These are phyloP conservation scores for Aspergillus pseudotamarii DNA, from an alignment of 2,329 filamentous ascomycete species.

Conservation along the genomic window DNA sequence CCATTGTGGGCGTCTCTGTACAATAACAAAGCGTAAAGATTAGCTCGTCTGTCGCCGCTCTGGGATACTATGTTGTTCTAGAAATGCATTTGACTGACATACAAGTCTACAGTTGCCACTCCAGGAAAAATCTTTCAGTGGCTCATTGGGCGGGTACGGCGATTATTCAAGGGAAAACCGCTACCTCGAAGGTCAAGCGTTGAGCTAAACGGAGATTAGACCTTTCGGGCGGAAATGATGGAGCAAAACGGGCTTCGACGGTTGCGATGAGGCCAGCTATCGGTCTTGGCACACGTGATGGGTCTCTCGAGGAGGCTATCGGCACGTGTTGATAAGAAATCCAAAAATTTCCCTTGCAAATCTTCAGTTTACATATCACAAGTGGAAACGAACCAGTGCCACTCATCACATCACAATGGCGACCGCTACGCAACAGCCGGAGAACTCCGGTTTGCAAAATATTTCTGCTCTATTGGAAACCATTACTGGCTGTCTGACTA, in stretches of 20 bases:
- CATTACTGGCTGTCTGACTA: constrained; percentile 38
- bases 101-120: constrained; percentile 24
- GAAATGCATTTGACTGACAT: constrained; percentile 15
- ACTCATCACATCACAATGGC: constrained; percentile 26
- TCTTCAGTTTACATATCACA: constrained; percentile 3
- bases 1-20: constrained; percentile 36
- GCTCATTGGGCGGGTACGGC: constrained; percentile 13
- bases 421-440: constrained; percentile 20
- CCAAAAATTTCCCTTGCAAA: constrained; percentile 24
- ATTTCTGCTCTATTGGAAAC: constrained; percentile 37
- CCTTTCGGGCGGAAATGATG: not conserved
- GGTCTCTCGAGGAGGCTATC: constrained; percentile 1
- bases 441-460: constrained; percentile 26
- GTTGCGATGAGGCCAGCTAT: constrained; percentile 20
- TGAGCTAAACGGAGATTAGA: constrained; percentile 2
- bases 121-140: constrained; percentile 11
- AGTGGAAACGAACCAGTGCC: not conserved
- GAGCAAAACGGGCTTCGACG: not conserved
- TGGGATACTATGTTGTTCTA: constrained; percentile 13
- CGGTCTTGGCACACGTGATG: constrained; percentile 23
- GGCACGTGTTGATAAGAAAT: constrained; percentile 29
- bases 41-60: constrained; percentile 19
- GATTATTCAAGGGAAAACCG: not conserved
- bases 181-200: constrained; percentile 3
- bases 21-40: constrained; percentile 14